Percentiles rank a stretch among this genome's conserved stretches.
phyloP scores from a whole-genome alignment of 345 rosid genomes.

The Turritis glabra region DNA sequence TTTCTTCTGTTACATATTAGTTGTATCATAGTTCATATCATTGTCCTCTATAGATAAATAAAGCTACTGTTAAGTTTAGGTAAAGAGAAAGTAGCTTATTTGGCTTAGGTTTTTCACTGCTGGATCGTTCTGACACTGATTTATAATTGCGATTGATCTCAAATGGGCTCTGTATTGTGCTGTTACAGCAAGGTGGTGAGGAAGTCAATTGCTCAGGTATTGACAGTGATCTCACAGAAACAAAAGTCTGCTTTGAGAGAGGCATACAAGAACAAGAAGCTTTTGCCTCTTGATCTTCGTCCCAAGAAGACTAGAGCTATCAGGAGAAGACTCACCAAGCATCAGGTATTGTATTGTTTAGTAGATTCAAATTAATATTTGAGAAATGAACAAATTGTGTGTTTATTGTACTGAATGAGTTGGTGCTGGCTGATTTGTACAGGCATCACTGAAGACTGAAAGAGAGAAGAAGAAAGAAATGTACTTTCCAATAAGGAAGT shows the following conservation, averaged over 20 bases:
- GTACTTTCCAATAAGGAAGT: conserved; percentile 87
- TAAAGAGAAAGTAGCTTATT: neutral
- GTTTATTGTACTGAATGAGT: neutral
- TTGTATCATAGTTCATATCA: neutral
- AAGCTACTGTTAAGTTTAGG: neutral
- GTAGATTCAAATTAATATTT: neutral
- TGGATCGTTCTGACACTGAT: neutral
- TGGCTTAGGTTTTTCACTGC: neutral
- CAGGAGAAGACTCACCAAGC: conserved; percentile 88
- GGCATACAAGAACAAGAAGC: conserved; percentile 76
- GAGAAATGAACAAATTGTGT: neutral
- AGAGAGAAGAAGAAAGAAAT: conserved; percentile 88
- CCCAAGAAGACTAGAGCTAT: conserved; percentile 97
- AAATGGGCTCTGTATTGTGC: neutral
- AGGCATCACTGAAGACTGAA: conserved; percentile 77
- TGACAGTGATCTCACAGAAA: conserved; percentile 89
- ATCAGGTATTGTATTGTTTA: conserved; percentile 54
- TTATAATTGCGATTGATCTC: neutral
- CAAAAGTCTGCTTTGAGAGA: conserved; percentile 89
- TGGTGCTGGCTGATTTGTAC: neutral
- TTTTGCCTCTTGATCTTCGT: conserved; percentile 87
- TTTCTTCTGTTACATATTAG: neutral
- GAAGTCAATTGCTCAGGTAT: conserved; percentile 82
- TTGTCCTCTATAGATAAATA: neutral
- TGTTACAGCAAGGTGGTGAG: conserved; percentile 86